A percentile compares a stretch with the other conserved stretches of the same genome.
phyloP scores from a whole-genome alignment of 2,329 filamentous ascomycete species.

The Colletotrichum shisoi region DNA sequence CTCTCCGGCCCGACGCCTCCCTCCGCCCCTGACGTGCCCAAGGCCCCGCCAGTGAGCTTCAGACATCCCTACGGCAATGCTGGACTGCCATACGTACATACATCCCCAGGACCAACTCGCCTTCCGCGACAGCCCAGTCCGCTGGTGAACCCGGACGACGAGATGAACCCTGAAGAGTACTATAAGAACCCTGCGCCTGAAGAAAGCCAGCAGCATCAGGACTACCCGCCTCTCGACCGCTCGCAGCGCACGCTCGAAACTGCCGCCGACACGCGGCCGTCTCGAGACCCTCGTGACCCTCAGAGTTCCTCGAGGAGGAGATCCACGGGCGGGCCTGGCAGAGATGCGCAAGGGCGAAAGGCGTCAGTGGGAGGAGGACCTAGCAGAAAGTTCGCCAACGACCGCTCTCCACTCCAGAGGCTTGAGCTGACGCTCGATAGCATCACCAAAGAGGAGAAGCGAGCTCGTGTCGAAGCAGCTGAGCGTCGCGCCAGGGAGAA shows the following conservation, averaged over 20 bases:
- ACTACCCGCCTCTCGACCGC: slow-evolving; percentile 45
- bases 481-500: slow-evolving; percentile 76
- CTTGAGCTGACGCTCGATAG: slow-evolving; percentile 89
- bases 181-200: slow-evolving; percentile 42
- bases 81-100: slow-evolving; percentile 43
- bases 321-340: slow-evolving; percentile 23
- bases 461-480: slow-evolving; percentile 82
- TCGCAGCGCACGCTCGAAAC: slow-evolving; percentile 46
- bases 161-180: slow-evolving; percentile 48
- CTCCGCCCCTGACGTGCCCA: slow-evolving; percentile 68
- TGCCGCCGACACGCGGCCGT: slow-evolving; percentile 13
- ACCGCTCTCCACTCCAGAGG: slow-evolving; percentile 90
- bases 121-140: slow-evolving; percentile 43
- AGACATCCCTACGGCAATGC: slow-evolving; percentile 57
- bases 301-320: slow-evolving; percentile 26
- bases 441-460: slow-evolving; percentile 95
- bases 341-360: slow-evolving; percentile 46
- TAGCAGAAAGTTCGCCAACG: slow-evolving; percentile 73
- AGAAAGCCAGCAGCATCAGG: slow-evolving; percentile 35
- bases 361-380: slow-evolving; percentile 50
- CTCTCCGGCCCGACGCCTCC: slow-evolving; percentile 53
- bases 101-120: slow-evolving; percentile 46
- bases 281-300: slow-evolving; percentile 18
- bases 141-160: slow-evolving; percentile 40
- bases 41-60: slow-evolving; percentile 66